Percentiles rank a stretch among this genome's conserved stretches.
These are phyloP conservation scores for Candida glucosophila DNA, from an alignment of 1,139 yeast species.

Conservation along the genomic window DNA sequence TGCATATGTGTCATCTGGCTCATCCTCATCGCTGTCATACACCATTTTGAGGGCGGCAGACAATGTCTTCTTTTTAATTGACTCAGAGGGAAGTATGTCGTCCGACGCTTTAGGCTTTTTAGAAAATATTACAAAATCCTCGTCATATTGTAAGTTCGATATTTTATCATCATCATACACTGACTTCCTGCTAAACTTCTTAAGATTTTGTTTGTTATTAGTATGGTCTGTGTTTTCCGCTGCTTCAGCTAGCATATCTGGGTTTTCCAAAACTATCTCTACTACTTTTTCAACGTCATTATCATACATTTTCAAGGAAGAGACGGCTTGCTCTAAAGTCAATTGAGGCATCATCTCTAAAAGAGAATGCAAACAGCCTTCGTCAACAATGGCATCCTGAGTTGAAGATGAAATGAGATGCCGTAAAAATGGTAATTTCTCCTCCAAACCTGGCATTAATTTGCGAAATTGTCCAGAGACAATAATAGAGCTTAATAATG, in stretches of 20 bases:
- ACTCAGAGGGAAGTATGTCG: constrained; percentile 12
- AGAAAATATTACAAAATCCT: constrained; percentile 14
- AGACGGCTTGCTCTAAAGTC: constrained; percentile 32
- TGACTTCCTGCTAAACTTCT: constrained; percentile 8
- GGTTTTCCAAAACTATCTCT: constrained; percentile 53
- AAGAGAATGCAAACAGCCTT: constrained; percentile 35
- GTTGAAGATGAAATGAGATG: constrained; percentile 8
- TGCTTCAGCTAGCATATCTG: constrained; percentile 25
- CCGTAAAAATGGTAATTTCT: constrained; percentile 35
- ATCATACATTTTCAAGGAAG: constrained; percentile 38
- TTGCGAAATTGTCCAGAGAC: constrained; percentile 35
- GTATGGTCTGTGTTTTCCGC: constrained; percentile 8
- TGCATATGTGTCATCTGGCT: constrained; percentile 78
- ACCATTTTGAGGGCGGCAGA: constrained; percentile 56
- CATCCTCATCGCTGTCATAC: constrained; percentile 70
- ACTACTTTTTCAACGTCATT: constrained; percentile 53
- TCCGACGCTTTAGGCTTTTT: constrained; percentile 7
- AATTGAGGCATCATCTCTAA: constrained; percentile 55
- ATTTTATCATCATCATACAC: constrained; percentile 23
- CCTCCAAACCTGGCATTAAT: constrained; percentile 41
- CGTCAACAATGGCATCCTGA: constrained; percentile 12
- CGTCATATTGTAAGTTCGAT: constrained; percentile 14
- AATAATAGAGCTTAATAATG: constrained; percentile 46
- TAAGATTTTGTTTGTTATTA: constrained; percentile 4
- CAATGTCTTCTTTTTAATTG: constrained; percentile 47